These are phyloP conservation scores for Digitaria exilis DNA, from an alignment of 202 grass and related monocot genomes.

Conservation along the genomic window DNA sequence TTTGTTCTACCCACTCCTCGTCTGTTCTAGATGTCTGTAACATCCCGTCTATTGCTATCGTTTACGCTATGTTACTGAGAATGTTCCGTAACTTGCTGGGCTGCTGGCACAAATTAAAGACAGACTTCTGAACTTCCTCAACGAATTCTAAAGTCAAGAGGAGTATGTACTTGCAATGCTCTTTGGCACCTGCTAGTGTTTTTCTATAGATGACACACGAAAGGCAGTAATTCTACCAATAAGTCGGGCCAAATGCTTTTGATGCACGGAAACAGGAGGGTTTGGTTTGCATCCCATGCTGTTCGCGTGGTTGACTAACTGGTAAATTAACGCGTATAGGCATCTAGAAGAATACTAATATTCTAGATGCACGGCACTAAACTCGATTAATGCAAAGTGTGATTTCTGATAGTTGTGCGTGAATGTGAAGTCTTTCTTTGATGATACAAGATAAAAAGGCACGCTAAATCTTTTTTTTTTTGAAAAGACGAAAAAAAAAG, in stretches of 20 bases:
- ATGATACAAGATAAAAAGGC: not conserved
- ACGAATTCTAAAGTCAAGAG: not conserved
- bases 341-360: constrained; percentile 22
- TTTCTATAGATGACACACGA: not conserved
- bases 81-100: not conserved
- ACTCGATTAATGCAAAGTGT: not conserved
- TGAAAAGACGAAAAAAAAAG: too few species aligned
- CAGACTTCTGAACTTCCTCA: not conserved
- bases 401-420: not conserved
- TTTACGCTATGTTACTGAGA: not conserved
- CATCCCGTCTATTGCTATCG: not conserved
- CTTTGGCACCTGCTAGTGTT: not conserved
- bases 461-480: not conserved
- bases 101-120: not conserved
- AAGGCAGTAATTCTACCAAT: not conserved
- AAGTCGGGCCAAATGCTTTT: constrained; percentile 3
- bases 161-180: not conserved
- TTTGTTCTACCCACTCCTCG: not conserved
- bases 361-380: not conserved
- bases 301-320: not conserved
- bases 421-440: constrained; percentile 27
- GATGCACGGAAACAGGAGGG: not conserved
- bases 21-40: not conserved
- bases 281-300: not conserved
- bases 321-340: not conserved